Base-by-base conservation (phyloP, 1,284 basidiomycete species). In the Ustilago loliicola region DNA sequence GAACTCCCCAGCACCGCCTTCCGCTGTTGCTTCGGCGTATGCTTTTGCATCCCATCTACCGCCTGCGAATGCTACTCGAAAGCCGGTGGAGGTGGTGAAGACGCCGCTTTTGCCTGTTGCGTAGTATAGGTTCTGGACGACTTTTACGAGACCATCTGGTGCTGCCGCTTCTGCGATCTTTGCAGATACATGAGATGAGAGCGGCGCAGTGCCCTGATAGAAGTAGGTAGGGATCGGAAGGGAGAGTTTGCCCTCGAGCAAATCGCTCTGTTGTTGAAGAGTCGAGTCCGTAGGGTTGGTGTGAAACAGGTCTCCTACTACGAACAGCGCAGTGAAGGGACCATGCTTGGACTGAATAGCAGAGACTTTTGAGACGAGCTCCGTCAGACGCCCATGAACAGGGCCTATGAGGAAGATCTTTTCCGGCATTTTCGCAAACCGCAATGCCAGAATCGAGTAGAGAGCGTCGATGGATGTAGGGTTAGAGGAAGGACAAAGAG, bases 271-370 rank as follows among this genome's bases (percentile, higher is more conserved):
- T 38, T 88, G 86, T 48, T 91, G 88, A 17, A 82, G 79, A 8
- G 88, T 86, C 1, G 88, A 81, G 13, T 63, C 72, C 13, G 52
- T 13, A 6, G 65, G 51, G 23, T 48, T 34, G 13, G 66, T 53
- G n/a, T 53, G 92, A 87, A 99, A 99, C 86, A 98, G 93, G 87
- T 99, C 95, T 6, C 96, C 96, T 3, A 91, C 88, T 78, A 95
- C 93, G 51, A 99, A 89, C 21, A 93, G 91, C 40, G 95, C 90
- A 81, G 95, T 92, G 85, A 99, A 99, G 80, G 94, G 94, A 63
- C 96, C 96, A 87, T 98, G 93, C 87, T 98, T 98, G 66, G 91
- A 89, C 88, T 99, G 91, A 82, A 98, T 96, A 23, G 91, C 89
- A 60, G 91, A 91, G 76, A 97, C 90, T 88, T 97, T 98, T 61